Percentiles rank a stretch among this genome's conserved stretches.
phyloP scores from a whole-genome alignment of 2,329 filamentous ascomycete genomes.

The Leptographium flavum region DNA sequence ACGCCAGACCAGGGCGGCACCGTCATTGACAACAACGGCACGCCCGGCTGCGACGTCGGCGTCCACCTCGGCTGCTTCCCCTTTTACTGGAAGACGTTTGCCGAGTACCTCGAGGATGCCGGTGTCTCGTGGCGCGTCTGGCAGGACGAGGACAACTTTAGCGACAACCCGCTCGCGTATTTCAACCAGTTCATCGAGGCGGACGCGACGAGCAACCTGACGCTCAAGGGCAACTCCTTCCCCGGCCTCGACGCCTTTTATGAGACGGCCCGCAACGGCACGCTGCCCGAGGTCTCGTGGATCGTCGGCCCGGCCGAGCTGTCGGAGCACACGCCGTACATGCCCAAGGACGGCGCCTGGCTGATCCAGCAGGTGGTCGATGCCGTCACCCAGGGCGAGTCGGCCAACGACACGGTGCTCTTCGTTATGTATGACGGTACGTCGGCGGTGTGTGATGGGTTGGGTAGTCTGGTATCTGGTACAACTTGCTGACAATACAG shows the following conservation, averaged over 20 bases:
- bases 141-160: conserved; percentile 29
- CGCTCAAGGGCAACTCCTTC: conserved; percentile 25
- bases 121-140: conserved; percentile 30
- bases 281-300: conserved; percentile 29
- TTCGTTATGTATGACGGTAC: conserved; percentile 33
- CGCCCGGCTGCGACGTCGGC: conserved; percentile 27
- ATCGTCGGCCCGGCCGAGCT: conserved; percentile 33
- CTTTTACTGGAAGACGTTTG: conserved; percentile 30
- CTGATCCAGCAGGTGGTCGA: conserved; percentile 36
- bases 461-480: too few relatives aligned
- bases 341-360: conserved; percentile 40
- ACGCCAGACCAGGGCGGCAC: conserved; percentile 25
- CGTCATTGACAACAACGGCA: conserved; percentile 36
- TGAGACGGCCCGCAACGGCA: conserved; percentile 27
- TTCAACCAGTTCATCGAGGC: conserved; percentile 31
- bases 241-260: conserved; percentile 30
- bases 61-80: conserved; percentile 28
- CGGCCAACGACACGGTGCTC: conserved; percentile 28
- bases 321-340: conserved; percentile 38
- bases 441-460: too few relatives aligned
- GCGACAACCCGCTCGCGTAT: conserved; percentile 32
- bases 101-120: conserved; percentile 25
- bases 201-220: conserved; percentile 16
- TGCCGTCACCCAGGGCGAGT: conserved; percentile 33
- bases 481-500: too few relatives aligned